Conservation (phyloP, 1,284 basidiomycete species). For the Pseudozyma tsukubaensis region DNA sequence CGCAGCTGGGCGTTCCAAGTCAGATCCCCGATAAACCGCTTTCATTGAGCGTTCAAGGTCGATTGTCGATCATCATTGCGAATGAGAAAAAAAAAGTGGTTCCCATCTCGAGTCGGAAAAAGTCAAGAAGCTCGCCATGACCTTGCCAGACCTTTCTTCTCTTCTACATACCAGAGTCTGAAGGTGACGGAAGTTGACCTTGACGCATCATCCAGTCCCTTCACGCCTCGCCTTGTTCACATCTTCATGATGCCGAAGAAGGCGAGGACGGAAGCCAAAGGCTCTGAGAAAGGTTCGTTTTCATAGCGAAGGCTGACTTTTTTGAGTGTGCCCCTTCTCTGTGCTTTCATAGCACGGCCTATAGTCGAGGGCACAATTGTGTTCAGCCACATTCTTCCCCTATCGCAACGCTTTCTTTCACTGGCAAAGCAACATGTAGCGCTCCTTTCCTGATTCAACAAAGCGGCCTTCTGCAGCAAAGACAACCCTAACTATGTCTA, state of each 20-base stretch:
- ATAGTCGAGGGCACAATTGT: conserved; percentile 56
- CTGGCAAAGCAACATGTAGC: not conserved
- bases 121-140: too few relatives aligned
- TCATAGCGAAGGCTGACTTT: conserved; percentile 35
- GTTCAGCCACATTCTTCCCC: conserved; percentile 39
- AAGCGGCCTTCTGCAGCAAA: too few relatives aligned
- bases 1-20: too few relatives aligned
- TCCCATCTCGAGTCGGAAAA: too few relatives aligned
- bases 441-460: too few relatives aligned
- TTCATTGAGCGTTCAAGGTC: not conserved
- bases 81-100: not conserved
- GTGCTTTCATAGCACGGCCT: conserved; percentile 10
- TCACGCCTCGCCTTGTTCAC: conserved; percentile 21
- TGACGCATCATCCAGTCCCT: conserved; percentile 46
- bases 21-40: too few relatives aligned
- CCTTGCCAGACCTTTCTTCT: conserved; percentile 1
- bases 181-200: conserved; percentile 43
- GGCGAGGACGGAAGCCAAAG: conserved; percentile 34
- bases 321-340: conserved; percentile 56
- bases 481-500: too few relatives aligned
- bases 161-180: conserved; percentile 37
- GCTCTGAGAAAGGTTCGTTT: conserved; percentile 32
- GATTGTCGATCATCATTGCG: not conserved
- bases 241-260: not conserved
- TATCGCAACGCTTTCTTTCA: not conserved